Evolutionary conservation across 331 rosid genomes (phyloP), one percentile per base, ranked within the genome.

Genomic region (Spiraea crenata): DNA sequence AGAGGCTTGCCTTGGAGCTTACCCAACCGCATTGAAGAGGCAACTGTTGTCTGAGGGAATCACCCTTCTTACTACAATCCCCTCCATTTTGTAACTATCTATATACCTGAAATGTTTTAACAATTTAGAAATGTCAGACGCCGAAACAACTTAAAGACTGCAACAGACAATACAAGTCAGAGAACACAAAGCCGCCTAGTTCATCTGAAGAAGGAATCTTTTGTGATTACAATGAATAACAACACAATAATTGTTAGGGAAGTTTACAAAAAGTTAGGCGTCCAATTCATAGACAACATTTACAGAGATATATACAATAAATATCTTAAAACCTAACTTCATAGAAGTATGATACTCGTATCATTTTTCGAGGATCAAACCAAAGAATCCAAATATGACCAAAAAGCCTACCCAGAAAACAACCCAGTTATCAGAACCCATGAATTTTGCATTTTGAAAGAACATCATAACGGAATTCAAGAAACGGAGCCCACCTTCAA

Each of bases 31-130:
- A 76, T 95, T 95, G 71, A 95, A 95, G 76, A 95, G 90, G 76
- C 99, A 95, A 78, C 96, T 89, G 75, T 95, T 91, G 81, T 95
- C 98, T 2, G 99, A 91, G 75, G 96, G 98, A 80, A 91, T 95
- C 31, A 91, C 96, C 78, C 98, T 91, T 82, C 99, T 91, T 70
- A 78, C 82, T 34, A 91, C 75, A 67, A 72, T 58, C 20, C 96
- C 99, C 65, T 95, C 99, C 99, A 88, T 95, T 72, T 51, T 70
- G 20, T 4, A 72, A 51, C 63, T 20, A 62, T 4, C 20, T 78
- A 58, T n/a, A 72, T 51, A 42, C 85, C 95, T 85, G 85, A 74
- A 70, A 57, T 25, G 20, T 69, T 54, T 19, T 20, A 19, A 57
- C 42, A 70, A 31, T 3, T 31, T 31, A 4, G 10, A 57, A 7